Evolutionary conservation across 345 rosid species (phyloP).

Genomic region (Hibiscus tridactylites): DNA sequence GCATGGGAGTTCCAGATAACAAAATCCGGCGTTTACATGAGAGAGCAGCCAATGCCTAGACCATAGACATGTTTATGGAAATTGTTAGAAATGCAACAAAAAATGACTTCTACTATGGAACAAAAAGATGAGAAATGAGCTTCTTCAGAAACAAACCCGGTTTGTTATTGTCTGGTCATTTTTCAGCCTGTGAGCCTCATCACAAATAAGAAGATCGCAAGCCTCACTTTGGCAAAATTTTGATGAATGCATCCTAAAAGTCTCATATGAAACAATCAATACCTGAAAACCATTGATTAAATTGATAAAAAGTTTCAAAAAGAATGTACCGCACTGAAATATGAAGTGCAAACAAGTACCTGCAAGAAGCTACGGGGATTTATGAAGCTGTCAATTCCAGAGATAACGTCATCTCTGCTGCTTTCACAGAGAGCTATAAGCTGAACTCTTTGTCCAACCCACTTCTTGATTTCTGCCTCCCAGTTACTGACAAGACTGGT

Average conservation of each 20-base stretch:
- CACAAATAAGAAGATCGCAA: constrained; percentile 94
- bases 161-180: constrained; percentile 93
- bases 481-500: constrained; percentile 99
- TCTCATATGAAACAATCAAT: constrained; percentile 90
- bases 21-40: constrained; percentile 83
- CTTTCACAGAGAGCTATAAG: constrained; percentile 95
- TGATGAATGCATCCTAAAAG: constrained; percentile 92
- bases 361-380: constrained; percentile 55
- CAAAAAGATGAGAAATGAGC: constrained; percentile 8
- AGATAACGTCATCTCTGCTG: constrained; percentile 83
- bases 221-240: constrained; percentile 68
- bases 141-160: constrained; percentile 48
- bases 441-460: constrained; percentile 88
- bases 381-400: constrained; percentile 78
- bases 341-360: constrained; percentile 37
- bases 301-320: constrained; percentile 19
- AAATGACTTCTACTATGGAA: background rate
- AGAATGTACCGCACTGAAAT: constrained; percentile 9
- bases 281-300: constrained; percentile 38
- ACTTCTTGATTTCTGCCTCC: constrained; percentile 94
- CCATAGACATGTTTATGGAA: constrained; percentile 15
- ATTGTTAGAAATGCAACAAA: constrained; percentile 4
- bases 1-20: constrained; percentile 99
- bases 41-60: constrained; percentile 87
- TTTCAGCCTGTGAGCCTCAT: constrained; percentile 97